These are phyloP conservation scores for Avena eriantha DNA, from an alignment of 176 grass and related monocot genomes.

Conservation along the genomic window DNA sequence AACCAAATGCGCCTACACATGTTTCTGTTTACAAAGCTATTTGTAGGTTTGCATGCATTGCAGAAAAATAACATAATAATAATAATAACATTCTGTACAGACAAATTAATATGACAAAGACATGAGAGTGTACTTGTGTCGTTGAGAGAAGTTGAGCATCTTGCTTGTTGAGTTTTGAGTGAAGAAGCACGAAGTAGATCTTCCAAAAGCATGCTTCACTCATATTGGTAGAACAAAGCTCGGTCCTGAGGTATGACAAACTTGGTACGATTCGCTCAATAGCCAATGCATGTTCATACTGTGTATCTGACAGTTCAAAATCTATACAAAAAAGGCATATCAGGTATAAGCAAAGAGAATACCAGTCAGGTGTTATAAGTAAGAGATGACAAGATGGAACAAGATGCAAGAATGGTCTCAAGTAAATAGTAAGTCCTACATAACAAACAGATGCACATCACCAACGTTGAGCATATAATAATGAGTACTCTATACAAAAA, in stretches of 20 bases:
- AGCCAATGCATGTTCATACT: constrained; percentile 66
- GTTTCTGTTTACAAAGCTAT: constrained; percentile 10
- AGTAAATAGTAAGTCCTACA: constrained; percentile 16
- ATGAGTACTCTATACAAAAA: background rate
- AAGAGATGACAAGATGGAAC: constrained; percentile 18
- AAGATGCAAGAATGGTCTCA: background rate
- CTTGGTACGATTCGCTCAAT: constrained; percentile 66
- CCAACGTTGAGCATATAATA: background rate
- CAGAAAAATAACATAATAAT: constrained; percentile 24
- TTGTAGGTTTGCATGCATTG: constrained; percentile 19
- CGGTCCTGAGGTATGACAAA: constrained; percentile 60
- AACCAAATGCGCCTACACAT: background rate
- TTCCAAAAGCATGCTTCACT: constrained; percentile 83
- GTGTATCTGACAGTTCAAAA: constrained; percentile 76
- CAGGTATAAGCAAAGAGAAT: constrained; percentile 33
- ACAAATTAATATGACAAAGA: constrained; percentile 19
- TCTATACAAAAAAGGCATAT: constrained; percentile 45
- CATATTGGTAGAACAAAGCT: constrained; percentile 72
- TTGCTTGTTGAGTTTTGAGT: constrained; percentile 62
- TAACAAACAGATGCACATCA: constrained; percentile 1
- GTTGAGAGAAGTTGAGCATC: constrained; percentile 71
- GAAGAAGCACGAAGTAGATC: constrained; percentile 84
- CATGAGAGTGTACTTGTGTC: constrained; percentile 50
- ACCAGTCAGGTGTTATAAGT: background rate
- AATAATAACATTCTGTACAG: background rate